phyloP scores from a whole-genome alignment of 164 flowering plant species.

The Macadamia tetraphylla region DNA sequence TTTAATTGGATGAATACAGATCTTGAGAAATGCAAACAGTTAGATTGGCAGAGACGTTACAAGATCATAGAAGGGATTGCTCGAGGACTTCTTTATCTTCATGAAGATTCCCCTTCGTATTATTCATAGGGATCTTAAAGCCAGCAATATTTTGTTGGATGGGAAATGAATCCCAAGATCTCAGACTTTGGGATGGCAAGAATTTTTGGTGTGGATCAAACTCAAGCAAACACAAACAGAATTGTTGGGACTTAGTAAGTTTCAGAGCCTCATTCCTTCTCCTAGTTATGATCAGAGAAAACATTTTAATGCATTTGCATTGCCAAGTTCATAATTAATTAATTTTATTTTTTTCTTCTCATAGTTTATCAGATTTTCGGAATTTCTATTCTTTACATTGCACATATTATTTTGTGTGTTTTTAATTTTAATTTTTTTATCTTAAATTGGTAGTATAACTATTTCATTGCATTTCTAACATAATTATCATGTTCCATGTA shows the following conservation, averaged over 20 bases:
- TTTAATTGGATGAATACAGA: constrained; percentile 3
- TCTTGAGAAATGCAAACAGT: neutral
- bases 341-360: too few species aligned
- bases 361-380: too few species aligned
- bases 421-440: too few species aligned
- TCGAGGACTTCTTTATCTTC: constrained; percentile 26
- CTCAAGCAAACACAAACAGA: constrained; percentile 26
- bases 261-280: too few species aligned
- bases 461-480: too few species aligned
- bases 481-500: too few species aligned
- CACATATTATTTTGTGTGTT: too few species aligned
- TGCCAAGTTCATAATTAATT: too few species aligned
- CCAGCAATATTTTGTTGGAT: constrained; percentile 20
- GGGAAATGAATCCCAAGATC: constrained; percentile 35
- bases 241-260: constrained; percentile 44
- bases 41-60: constrained; percentile 22
- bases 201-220: constrained; percentile 27
- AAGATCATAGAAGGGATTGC: constrained; percentile 23
- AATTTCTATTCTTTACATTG: too few species aligned
- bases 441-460: too few species aligned
- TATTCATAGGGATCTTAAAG: constrained; percentile 28
- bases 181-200: constrained; percentile 49
- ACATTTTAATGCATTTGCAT: neutral
- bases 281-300: too few species aligned
- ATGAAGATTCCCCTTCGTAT: constrained; percentile 24